Base-by-base conservation (phyloP, 371 early-diverging fungal species). In the Rhizopus stolonifer region DNA sequence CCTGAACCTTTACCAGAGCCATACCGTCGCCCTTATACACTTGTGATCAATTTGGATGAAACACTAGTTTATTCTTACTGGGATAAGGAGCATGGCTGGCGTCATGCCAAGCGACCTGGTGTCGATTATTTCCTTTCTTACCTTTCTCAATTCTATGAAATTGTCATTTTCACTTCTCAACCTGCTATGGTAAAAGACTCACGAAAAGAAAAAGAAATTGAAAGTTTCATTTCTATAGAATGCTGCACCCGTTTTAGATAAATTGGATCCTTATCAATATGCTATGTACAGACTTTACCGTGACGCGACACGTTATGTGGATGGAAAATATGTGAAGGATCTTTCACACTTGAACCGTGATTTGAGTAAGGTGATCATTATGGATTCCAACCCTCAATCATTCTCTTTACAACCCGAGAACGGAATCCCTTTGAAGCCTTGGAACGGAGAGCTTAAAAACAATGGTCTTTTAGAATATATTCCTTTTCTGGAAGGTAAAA, bases 81-180 rank as follows among this genome's bases (percentile, higher is more conserved):
- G 98, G 89, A 93, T 77, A 83, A 82, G 67, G 84, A 90, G 39
- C 78, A 87, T 49, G 96, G 99, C 6, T 99, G 97, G 97, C 85
- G 95, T 47, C 88, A 88, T 48, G 94, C 94, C 23, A 93, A 93
- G 67, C 84, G 99, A 40, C 98, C 99, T 14, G 95, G 94, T 43
- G 88, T 92, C 36, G 96, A 99, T 52, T 89, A 93, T 61, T 95
- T 99, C 71, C 64, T 99, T 23, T 82, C 90, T 33, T 91, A 94
- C 72, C 70, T 97, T 68, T 80, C 87, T 46, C 87, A 89, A 62
- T 88, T 91, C 73, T 98, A 83, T 69, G 99, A 99, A 76, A 84
- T 97, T 52, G 98, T 99, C 25, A 82, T 99, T 29, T 98, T 92
- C 61, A 93, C 97, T 33, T 89, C 86, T 40, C 88, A 92, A 56